Evolutionary conservation across 176 grass and related monocot species (phyloP).

Genomic region (Cenchrus americanus): DNA sequence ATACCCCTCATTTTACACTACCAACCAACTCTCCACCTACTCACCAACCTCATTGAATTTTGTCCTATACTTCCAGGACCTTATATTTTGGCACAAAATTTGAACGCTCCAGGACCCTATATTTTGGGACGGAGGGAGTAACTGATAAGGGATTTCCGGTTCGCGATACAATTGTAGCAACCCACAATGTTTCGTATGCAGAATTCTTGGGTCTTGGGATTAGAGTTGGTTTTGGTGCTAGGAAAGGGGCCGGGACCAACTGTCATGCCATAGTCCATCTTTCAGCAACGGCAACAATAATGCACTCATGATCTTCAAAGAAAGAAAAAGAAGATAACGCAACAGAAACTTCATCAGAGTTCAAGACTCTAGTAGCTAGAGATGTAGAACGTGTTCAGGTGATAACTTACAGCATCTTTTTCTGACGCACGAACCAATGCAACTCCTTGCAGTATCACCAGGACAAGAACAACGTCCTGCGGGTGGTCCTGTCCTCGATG

Average conservation of each 20-base stretch:
- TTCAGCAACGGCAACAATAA: not conserved
- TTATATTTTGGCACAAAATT: too few species aligned
- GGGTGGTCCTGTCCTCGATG: slow-evolving; percentile 67
- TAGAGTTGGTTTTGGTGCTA: not conserved
- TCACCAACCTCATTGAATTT: too few species aligned
- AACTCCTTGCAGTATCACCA: slow-evolving; percentile 63
- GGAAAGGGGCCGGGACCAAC: not conserved
- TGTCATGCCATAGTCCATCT: not conserved
- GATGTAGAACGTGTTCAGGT: not conserved
- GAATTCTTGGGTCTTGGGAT: not conserved
- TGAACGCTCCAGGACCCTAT: too few species aligned
- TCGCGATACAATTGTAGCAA: not conserved
- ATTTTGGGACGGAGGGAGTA: too few species aligned
- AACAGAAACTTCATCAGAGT: not conserved
- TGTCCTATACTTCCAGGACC: too few species aligned
- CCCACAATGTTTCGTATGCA: not conserved
- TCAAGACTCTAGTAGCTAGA: not conserved
- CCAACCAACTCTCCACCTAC: too few species aligned
- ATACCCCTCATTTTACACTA: too few species aligned
- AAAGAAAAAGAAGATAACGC: not conserved
- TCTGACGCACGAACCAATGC: not conserved
- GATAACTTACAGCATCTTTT: not conserved
- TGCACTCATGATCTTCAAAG: not conserved
- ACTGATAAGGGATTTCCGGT: not conserved
- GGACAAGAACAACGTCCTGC: slow-evolving; percentile 81